Evolutionary conservation across 306 rosid species (phyloP), one percentile per base, ranked within the genome.

Genomic region (Casuarina equisetifolia): DNA sequence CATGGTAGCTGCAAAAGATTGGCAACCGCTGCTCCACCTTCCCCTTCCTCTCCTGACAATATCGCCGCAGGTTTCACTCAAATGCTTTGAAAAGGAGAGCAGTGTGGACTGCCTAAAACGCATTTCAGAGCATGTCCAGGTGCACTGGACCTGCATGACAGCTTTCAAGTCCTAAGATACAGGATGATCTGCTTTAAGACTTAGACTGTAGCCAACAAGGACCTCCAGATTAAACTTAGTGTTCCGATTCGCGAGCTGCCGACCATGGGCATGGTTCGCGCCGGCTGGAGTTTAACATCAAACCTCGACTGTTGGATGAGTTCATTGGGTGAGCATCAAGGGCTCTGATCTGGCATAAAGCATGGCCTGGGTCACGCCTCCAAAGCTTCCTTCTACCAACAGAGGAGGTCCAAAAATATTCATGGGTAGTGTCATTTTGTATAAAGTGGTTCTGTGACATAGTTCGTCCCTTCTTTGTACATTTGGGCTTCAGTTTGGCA

Each of bases 1-100:
- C 97, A 94, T 92, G 87, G 91, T 32, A 76, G 90, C 86, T 4
- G 76, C 5, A 70, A 46, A 68, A 79, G 91, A 84, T 6, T 85
- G 63, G 76, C 67, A 39, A 50, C 70, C 73, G 35, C 82, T 39
- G 32, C 70, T 76, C 74, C 70, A 72, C 74, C 15, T 25, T 66
- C n/a, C 52, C 49, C 55, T 1, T 20, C 57, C 55, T 19, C 73
- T 52, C 3, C 73, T 52, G 36, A 50, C 20, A 50, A n/a, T 40
- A 15, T 76, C 63, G 9, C 43, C 49, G 20, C 73, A 16, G n/a
- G 55, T 1, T 3, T 6, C 4, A 17, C 5, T 42, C 52, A 85
- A 63, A 80, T 80, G 82, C 67, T 76, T 86, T 4, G 90, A 72
- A 53, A 81, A 81, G 3, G 39, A 42, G 0, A 78, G 61, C 3